A percentile compares a stretch with the other conserved stretches of the same genome.
Evolutionary conservation across 1,139 yeast genomes (phyloP).

Genomic region (Debaryomyces fabryi): DNA sequence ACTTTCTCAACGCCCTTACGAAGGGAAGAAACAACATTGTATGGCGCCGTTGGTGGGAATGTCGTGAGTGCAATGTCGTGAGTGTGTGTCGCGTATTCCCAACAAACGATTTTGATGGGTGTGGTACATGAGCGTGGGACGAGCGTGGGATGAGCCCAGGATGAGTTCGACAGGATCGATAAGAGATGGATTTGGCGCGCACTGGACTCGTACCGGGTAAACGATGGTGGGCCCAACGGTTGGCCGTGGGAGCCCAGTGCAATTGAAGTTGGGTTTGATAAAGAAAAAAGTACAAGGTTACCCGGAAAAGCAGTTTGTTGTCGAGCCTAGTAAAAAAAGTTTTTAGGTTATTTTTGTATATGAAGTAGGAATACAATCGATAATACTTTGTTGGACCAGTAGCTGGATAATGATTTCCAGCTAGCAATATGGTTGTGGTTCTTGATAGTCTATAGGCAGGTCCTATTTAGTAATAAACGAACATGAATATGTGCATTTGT

Average conservation of each 20-base stretch:
- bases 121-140: neutral
- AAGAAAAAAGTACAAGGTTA: neutral
- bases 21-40: neutral
- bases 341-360: neutral
- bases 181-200: neutral
- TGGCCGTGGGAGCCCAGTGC: neutral
- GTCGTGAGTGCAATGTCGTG: neutral
- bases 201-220: neutral
- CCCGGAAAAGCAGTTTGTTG: neutral
- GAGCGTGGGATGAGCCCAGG: too few species aligned
- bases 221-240: neutral
- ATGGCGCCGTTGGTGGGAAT: neutral
- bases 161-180: neutral
- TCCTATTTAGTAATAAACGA: conserved; percentile 1
- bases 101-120: conserved; percentile 4
- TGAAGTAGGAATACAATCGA: too few species aligned
- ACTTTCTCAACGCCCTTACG: neutral
- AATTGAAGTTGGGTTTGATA: neutral
- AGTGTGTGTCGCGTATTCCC: conserved; percentile 1
- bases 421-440: neutral
- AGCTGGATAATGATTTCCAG: neutral
- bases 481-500: neutral
- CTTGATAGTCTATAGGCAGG: neutral
- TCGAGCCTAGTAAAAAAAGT: neutral
- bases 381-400: neutral